Evolutionary conservation across 768 basidiomycete genomes (phyloP).

Genomic region (Suillus luteus): DNA sequence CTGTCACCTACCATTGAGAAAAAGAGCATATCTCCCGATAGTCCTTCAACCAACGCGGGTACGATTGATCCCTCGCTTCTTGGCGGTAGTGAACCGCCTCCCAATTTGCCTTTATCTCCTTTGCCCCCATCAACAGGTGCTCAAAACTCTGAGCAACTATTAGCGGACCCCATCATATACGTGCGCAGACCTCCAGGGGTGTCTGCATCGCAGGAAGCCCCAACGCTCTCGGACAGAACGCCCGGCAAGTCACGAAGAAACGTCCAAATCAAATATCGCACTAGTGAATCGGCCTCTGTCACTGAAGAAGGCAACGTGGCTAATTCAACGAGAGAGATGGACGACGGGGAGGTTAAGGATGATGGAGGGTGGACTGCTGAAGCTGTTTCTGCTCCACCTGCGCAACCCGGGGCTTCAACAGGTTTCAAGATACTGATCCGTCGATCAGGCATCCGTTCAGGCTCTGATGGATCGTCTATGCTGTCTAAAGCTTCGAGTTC

Average conservation of each 20-base stretch:
- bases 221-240: conserved; percentile 16
- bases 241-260: conserved; percentile 20
- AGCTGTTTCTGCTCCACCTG: background rate
- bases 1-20: background rate
- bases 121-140: background rate
- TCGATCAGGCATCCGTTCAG: conserved; percentile 2
- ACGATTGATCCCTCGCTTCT: conserved; percentile 37
- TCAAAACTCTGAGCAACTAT: conserved; percentile 15
- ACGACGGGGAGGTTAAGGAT: background rate
- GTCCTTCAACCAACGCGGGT: conserved; percentile 8
- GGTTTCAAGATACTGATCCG: conserved; percentile 19
- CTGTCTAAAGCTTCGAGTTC: conserved; percentile 5
- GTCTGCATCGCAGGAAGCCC: conserved; percentile 17
- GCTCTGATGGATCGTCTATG: conserved; percentile 17
- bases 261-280: conserved; percentile 35
- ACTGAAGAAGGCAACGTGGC: background rate
- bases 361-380: background rate
- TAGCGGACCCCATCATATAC: conserved; percentile 32
- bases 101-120: background rate
- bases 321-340: conserved; percentile 4
- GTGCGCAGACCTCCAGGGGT: conserved; percentile 31
- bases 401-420: no score
- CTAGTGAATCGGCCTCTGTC: background rate
- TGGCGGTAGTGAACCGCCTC: conserved; percentile 16
- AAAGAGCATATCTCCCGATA: background rate